phyloP scores from a whole-genome alignment of 257 asterid genomes.

The Solanum appendiculatum region DNA sequence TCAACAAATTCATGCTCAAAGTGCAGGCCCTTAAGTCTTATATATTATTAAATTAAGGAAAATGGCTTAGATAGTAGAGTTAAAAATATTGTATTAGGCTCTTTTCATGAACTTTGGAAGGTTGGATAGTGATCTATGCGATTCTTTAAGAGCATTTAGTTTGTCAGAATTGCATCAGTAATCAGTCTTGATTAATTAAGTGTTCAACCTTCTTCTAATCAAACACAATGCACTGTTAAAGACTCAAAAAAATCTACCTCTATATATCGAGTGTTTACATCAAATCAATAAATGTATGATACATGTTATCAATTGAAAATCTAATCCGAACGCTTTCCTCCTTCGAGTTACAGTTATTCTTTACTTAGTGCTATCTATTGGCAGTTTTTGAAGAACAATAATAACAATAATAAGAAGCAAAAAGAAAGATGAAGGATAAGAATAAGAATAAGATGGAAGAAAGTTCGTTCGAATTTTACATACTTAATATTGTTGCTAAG shows the following conservation, averaged over 20 bases:
- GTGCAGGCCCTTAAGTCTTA: conserved; percentile 8
- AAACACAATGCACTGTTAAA: not conserved
- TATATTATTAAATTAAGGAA: not conserved
- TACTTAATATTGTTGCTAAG: not conserved
- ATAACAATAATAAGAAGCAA: not conserved
- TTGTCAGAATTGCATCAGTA: not conserved
- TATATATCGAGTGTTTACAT: not conserved
- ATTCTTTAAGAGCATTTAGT: not conserved
- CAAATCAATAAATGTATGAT: not conserved
- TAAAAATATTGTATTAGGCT: not conserved
- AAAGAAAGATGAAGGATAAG: not conserved
- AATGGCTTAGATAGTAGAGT: not conserved
- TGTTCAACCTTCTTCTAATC: not conserved
- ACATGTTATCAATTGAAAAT: not conserved
- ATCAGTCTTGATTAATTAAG: not conserved
- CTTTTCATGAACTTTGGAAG: not conserved
- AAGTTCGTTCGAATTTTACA: not conserved
- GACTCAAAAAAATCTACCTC: fast-evolving
- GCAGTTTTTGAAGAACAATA: not conserved
- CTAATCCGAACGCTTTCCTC: not conserved
- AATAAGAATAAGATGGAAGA: not conserved
- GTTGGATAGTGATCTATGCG: not conserved
- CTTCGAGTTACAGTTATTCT: not conserved
- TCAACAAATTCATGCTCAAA: not conserved
- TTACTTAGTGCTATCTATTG: not conserved